Evolutionary conservation across 2,329 filamentous ascomycete species (phyloP).

Genomic region (Nothomitra cinnamomea): DNA sequence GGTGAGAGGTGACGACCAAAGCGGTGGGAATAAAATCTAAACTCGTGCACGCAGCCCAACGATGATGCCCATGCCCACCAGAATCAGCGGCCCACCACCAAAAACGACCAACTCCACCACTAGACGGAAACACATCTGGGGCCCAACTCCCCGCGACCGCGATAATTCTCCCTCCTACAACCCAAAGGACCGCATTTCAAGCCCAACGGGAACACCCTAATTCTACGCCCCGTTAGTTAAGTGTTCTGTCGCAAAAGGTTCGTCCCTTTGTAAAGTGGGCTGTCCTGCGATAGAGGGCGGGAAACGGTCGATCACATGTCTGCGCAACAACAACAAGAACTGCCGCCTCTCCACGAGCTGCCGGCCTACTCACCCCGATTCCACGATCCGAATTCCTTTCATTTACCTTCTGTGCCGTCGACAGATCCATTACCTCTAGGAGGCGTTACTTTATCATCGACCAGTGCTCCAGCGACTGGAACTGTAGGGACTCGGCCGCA

Average conservation of each 20-base stretch:
- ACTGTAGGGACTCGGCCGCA: neutral
- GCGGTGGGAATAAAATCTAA: neutral
- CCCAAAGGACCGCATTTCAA: too few species aligned
- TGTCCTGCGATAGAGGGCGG: neutral
- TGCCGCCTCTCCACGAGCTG: slow-evolving; percentile 2
- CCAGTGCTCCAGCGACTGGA: too few species aligned
- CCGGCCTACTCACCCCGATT: slow-evolving; percentile 1
- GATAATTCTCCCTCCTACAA: too few species aligned
- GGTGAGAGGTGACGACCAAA: neutral
- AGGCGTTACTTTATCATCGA: neutral
- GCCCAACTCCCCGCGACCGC: too few species aligned
- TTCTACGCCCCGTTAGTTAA: neutral
- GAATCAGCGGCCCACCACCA: neutral
- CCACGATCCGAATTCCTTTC: neutral
- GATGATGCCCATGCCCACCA: neutral
- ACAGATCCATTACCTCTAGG: neutral
- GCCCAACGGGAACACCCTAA: too few species aligned
- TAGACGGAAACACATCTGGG: too few species aligned
- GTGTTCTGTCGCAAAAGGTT: neutral
- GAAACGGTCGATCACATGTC: slow-evolving; percentile 1
- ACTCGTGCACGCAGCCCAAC: neutral
- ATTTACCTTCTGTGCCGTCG: neutral
- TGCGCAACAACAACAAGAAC: slow-evolving; percentile 2
- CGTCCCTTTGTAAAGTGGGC: neutral
- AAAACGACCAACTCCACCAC: too few species aligned